Evolutionary conservation across 768 basidiomycete species (phyloP).

Genomic region (Pluteus cervinus): DNA sequence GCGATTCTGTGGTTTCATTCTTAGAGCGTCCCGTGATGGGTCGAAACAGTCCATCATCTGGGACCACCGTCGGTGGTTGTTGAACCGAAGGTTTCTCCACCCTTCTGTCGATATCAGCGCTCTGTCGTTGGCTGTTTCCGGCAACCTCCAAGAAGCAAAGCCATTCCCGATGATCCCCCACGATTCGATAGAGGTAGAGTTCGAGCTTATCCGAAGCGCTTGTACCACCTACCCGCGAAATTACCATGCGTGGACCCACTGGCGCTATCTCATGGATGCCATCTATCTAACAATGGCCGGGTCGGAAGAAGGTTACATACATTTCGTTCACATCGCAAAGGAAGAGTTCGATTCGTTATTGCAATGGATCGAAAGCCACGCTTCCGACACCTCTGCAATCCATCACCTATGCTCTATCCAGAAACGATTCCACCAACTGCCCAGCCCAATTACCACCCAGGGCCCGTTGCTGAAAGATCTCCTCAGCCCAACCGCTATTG

Average conservation of each 20-base stretch:
- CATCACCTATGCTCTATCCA: conserved; percentile 45
- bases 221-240: conserved; percentile 66
- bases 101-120: conserved; percentile 17
- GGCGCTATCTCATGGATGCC: conserved; percentile 40
- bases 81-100: too few relatives aligned
- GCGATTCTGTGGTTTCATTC: conserved; percentile 33
- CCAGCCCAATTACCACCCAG: conserved; percentile 1
- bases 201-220: conserved; percentile 38
- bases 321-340: too few relatives aligned
- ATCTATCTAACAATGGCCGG: conserved; percentile 13
- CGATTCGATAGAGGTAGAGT: conserved; percentile 36
- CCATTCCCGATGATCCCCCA: conserved; percentile 29
- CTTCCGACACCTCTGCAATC: conserved; percentile 63
- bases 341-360: conserved; percentile 32
- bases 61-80: conserved; percentile 68
- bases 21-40: conserved; percentile 46
- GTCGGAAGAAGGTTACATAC: conserved; percentile 25
- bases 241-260: conserved; percentile 70
- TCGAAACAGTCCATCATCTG: conserved; percentile 65
- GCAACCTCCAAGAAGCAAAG: conserved; percentile 12
- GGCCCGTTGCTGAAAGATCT: too few relatives aligned
- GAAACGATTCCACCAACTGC: conserved; percentile 17
- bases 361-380: conserved; percentile 55
- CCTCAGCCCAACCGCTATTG: conserved; percentile 13
- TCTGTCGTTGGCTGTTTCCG: neutral